Evolutionary conservation across 148 eudicot genomes (phyloP).

Genomic region (Cornus suecica): DNA sequence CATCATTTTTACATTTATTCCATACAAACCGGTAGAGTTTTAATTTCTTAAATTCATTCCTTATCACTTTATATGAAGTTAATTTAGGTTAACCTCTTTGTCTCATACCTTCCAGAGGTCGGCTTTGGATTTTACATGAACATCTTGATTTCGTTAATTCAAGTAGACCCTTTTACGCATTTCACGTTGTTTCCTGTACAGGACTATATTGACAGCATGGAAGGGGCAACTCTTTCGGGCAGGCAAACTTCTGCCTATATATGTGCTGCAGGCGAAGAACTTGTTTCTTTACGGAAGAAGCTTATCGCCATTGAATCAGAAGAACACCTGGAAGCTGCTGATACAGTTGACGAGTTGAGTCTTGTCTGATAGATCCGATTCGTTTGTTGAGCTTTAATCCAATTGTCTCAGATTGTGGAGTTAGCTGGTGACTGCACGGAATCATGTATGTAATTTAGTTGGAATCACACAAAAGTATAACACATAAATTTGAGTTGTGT

Average conservation of each 20-base stretch:
- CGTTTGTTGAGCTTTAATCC: background rate
- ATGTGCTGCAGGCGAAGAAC: conserved; percentile 86
- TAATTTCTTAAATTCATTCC: too few relatives aligned
- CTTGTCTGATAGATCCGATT: conserved; percentile 35
- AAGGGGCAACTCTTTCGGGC: conserved; percentile 95
- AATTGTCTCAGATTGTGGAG: background rate
- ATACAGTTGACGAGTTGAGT: conserved; percentile 36
- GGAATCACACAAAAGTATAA: conserved; percentile 6
- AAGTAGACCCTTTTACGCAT: too few relatives aligned
- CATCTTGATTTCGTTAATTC: background rate
- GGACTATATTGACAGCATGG: conserved; percentile 99
- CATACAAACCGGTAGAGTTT: too few relatives aligned
- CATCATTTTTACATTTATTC: too few relatives aligned
- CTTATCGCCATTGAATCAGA: conserved; percentile 37
- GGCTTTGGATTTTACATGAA: too few relatives aligned
- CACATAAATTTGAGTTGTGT: background rate
- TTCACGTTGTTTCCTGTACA: conserved; percentile 18
- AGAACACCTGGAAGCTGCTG: conserved; percentile 26
- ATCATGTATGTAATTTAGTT: background rate
- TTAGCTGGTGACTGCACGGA: conserved; percentile 1
- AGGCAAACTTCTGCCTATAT: conserved; percentile 88
- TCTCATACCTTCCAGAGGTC: too few relatives aligned
- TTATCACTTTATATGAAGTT: too few relatives aligned
- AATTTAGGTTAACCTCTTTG: too few relatives aligned
- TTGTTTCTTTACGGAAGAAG: conserved; percentile 48